Evolutionary conservation across 1,139 yeast genomes (phyloP).

Genomic region (Protomyces inouyei): DNA sequence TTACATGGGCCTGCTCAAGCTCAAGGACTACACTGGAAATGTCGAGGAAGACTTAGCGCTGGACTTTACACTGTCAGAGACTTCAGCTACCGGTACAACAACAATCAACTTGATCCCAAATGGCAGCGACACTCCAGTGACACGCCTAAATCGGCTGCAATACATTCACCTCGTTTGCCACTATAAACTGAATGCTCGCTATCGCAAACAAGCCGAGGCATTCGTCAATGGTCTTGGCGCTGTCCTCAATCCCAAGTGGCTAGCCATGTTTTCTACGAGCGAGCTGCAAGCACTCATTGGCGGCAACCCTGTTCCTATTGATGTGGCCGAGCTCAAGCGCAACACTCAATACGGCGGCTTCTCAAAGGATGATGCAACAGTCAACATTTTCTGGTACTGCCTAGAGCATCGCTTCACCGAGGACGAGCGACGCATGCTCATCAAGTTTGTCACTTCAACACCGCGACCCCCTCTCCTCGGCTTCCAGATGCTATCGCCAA

Average conservation of each 20-base stretch:
- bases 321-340: conserved; percentile 60
- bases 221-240: conserved; percentile 69
- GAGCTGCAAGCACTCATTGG: conserved; percentile 83
- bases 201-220: conserved; percentile 55
- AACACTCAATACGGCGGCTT: conserved; percentile 66
- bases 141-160: conserved; percentile 57
- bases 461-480: conserved; percentile 75
- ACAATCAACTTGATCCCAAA: conserved; percentile 57
- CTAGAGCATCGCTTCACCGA: conserved; percentile 57
- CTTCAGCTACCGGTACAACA: conserved; percentile 36
- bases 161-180: conserved; percentile 76
- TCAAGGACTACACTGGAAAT: conserved; percentile 52
- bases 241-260: conserved; percentile 68
- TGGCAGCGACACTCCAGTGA: conserved; percentile 57
- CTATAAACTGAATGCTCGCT: conserved; percentile 64
- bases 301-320: conserved; percentile 68
- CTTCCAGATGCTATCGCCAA: conserved; percentile 66
- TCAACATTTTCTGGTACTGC: conserved; percentile 68
- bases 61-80: conserved; percentile 51
- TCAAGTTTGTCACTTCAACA: conserved; percentile 50
- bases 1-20: conserved; percentile 59
- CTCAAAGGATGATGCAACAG: conserved; percentile 48
- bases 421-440: conserved; percentile 56
- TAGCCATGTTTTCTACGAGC: conserved; percentile 73
- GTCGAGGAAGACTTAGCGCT: conserved; percentile 60